Evolutionary conservation across 2,329 filamentous ascomycete genomes (phyloP).

Genomic region (Rhynchosporium agropyri): DNA sequence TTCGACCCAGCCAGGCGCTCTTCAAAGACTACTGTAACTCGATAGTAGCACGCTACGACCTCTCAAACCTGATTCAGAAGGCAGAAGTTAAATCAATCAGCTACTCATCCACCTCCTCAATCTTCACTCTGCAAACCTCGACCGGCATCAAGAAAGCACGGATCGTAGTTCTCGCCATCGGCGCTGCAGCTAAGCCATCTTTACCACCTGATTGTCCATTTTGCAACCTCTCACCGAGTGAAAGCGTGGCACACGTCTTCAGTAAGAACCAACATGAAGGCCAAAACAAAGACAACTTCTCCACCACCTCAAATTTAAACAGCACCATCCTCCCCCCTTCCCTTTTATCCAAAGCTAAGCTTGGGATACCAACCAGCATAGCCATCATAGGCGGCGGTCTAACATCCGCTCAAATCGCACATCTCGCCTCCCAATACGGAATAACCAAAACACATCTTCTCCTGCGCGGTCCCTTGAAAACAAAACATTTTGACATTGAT

Average conservation of each 20-base stretch:
- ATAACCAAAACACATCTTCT: slow-evolving; percentile 71
- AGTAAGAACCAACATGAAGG: not conserved
- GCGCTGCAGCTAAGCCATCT: slow-evolving; percentile 63
- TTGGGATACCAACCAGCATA: slow-evolving; percentile 57
- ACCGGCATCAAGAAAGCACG: slow-evolving; percentile 58
- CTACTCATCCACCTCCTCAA: slow-evolving; percentile 45
- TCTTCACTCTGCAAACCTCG: slow-evolving; percentile 67
- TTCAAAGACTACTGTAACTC: slow-evolving; percentile 65
- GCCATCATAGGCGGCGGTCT: slow-evolving; percentile 75
- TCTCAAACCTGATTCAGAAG: slow-evolving; percentile 61
- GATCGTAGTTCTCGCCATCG: slow-evolving; percentile 70
- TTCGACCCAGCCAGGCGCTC: slow-evolving; percentile 62
- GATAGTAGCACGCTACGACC: slow-evolving; percentile 59
- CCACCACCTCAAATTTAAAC: not conserved
- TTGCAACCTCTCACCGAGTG: slow-evolving; percentile 36
- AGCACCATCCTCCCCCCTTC: slow-evolving; percentile 28
- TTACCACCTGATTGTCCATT: slow-evolving; percentile 45
- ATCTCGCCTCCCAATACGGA: slow-evolving; percentile 65
- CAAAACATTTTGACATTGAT: slow-evolving; percentile 79
- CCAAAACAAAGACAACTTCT: not conserved
- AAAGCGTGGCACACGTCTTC: slow-evolving; percentile 33
- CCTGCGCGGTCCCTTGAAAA: slow-evolving; percentile 59
- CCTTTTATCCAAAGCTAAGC: slow-evolving; percentile 52
- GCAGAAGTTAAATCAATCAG: slow-evolving; percentile 44
- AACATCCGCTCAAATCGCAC: slow-evolving; percentile 73